Conservation (phyloP, 805 yeast species). For the Kuraishia hungarica region DNA sequence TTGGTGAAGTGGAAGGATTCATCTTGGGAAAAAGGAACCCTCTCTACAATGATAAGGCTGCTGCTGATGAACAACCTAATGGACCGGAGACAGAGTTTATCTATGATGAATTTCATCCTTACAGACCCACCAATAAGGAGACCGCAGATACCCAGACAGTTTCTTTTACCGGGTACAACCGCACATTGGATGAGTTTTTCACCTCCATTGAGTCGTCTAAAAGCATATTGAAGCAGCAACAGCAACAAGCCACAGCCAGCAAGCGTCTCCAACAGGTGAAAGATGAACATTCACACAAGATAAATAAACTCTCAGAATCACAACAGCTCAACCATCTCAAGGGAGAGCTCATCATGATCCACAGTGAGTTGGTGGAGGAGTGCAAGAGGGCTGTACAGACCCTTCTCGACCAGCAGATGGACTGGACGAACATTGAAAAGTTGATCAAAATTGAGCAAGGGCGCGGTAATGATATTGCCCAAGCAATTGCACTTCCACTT, state of each 20-base stretch:
- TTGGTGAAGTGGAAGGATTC: constrained; percentile 41
- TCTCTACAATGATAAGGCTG: constrained; percentile 28
- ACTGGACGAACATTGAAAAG: constrained; percentile 85
- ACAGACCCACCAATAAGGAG: constrained; percentile 28
- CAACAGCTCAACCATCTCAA: constrained; percentile 57
- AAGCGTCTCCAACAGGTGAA: constrained; percentile 70
- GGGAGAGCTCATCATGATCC: constrained; percentile 64
- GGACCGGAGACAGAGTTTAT: constrained; percentile 25
- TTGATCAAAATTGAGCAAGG: constrained; percentile 61
- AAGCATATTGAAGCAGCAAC: constrained; percentile 63
- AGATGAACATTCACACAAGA: constrained; percentile 61
- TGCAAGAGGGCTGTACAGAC: constrained; percentile 61
- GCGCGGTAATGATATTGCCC: constrained; percentile 58
- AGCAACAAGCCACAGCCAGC: constrained; percentile 67
- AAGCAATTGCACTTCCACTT: constrained; percentile 54
- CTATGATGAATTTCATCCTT: constrained; percentile 50
- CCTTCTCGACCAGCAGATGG: constrained; percentile 77
- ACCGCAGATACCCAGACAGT: constrained; percentile 26
- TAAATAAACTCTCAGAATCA: constrained; percentile 53
- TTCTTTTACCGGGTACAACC: constrained; percentile 59
- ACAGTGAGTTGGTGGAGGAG: constrained; percentile 64
- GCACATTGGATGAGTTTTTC: constrained; percentile 75
- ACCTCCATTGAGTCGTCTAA: constrained; percentile 81
- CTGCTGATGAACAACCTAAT: constrained; percentile 11
- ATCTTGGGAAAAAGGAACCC: constrained; percentile 58